phyloP scores from a whole-genome alignment of 768 basidiomycete species.

The Boletus vinaceobasis region DNA sequence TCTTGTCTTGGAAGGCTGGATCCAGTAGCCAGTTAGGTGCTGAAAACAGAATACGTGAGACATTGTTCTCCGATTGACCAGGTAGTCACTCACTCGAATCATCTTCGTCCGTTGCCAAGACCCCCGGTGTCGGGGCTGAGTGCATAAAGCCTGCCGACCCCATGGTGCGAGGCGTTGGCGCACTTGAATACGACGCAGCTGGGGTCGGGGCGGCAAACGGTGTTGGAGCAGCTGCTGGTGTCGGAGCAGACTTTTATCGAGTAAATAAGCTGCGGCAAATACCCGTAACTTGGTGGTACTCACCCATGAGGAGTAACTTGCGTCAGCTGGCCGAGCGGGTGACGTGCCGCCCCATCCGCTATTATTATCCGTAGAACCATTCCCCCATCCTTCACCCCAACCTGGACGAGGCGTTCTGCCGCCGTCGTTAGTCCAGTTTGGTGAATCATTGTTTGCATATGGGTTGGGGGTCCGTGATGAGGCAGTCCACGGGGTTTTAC shows the following conservation, averaged over 20 bases:
- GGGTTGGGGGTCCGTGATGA: conserved; percentile 53
- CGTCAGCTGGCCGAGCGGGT: conserved; percentile 31
- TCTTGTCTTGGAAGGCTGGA: conserved; percentile 25
- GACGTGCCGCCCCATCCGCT: conserved; percentile 30
- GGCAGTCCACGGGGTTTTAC: conserved; percentile 17
- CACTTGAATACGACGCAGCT: conserved; percentile 29
- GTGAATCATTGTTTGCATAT: conserved; percentile 30
- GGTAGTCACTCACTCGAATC: conserved; percentile 23
- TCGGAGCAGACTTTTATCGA: conserved; percentile 33
- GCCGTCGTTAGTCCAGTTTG: conserved; percentile 33
- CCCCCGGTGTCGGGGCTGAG: conserved; percentile 32
- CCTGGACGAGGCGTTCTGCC: conserved; percentile 51
- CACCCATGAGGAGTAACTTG: conserved; percentile 32
- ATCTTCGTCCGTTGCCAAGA: conserved; percentile 27
- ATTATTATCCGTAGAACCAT: conserved; percentile 16
- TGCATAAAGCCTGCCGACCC: conserved; percentile 20
- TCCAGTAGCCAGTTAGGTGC: conserved; percentile 29
- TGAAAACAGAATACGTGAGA: conserved; percentile 22
- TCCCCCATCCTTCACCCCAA: conserved; percentile 33
- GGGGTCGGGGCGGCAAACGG: conserved; percentile 35
- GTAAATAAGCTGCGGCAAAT: conserved; percentile 12
- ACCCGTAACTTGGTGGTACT: conserved; percentile 22
- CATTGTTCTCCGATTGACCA: neutral
- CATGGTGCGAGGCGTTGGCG: conserved; percentile 31
- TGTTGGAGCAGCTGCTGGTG: conserved; percentile 39